Conservation (phyloP, 2,329 filamentous ascomycete genomes). For the Fusarium oligoseptatum region DNA sequence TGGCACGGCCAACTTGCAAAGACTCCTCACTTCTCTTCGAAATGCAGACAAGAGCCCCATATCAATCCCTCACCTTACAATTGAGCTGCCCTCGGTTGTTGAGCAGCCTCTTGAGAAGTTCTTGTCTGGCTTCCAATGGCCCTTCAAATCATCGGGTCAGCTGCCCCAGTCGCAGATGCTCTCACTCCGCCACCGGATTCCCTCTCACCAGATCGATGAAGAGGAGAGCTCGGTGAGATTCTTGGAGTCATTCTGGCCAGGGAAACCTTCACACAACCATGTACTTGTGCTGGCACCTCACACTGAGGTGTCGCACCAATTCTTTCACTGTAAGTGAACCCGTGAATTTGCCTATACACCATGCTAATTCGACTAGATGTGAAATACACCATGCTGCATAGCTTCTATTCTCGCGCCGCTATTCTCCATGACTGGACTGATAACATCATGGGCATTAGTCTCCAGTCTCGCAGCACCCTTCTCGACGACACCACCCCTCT, state of each 20-base stretch:
- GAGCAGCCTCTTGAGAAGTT: constrained; percentile 75
- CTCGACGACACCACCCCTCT: constrained; percentile 73
- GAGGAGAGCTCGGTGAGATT: constrained; percentile 81
- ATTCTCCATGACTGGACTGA: constrained; percentile 60
- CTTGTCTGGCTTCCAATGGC: constrained; percentile 76
- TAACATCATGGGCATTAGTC: constrained; percentile 81
- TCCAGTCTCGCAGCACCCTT: constrained; percentile 77
- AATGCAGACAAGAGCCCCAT: constrained; percentile 81
- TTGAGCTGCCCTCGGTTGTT: constrained; percentile 82
- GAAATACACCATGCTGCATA: constrained; percentile 82
- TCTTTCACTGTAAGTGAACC: constrained; percentile 76
- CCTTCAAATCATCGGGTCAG: constrained; percentile 59
- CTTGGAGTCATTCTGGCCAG: constrained; percentile 90
- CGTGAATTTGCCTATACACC: not conserved
- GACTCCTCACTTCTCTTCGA: constrained; percentile 81
- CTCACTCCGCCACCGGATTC: constrained; percentile 81
- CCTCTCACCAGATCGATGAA: constrained; percentile 68
- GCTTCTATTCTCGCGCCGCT: constrained; percentile 74
- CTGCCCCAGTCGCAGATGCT: constrained; percentile 66
- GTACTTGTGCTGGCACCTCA: constrained; percentile 88
- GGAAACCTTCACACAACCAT: constrained; percentile 73
- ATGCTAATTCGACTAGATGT: constrained; percentile 65
- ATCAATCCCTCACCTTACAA: constrained; percentile 79
- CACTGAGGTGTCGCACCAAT: constrained; percentile 82
- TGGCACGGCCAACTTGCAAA: constrained; percentile 80